Base-by-base conservation (phyloP, 2,329 filamentous ascomycete species). In the Hysterium pulicare region DNA sequence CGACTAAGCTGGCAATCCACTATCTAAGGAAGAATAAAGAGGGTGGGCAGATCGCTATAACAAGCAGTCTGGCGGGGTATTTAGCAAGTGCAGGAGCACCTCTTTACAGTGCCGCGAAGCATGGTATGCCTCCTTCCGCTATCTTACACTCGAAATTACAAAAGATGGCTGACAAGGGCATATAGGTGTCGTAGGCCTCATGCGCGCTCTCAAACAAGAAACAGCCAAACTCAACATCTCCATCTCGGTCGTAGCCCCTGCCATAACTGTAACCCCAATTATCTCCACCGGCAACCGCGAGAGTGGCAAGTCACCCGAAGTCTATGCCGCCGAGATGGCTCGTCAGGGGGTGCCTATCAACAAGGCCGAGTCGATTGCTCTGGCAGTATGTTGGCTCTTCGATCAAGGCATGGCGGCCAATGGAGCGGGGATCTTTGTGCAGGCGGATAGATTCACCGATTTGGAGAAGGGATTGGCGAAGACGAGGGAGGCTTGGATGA, bases 131-230 rank as follows among this genome's bases (percentile, higher is more conserved):
- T 40, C n/a, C 5, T 19, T 24, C 5, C 32, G n/a, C 8, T 31
- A 19, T 33, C 15, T 40, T 17, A 16, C n/a, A 16, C 22, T 40
- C 28, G 7, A 15, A 44, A 16, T 38, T 21, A 28, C 8, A 8
- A 28, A 28, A 28, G 26, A n/a, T 16, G 8, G 23, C 57, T 16
- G n/a, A 42, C 20, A 6, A 17, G 19, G 19, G 20, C 3, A 15
- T 4, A 32, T 36, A 59, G 65, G 70, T 23, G 61, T 76, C 23
- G 70, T 76, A 2, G 73, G 73, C n/a, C 63, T 75, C 16, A 68
- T 76, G 63, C 67, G 73, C 17, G 69, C 73, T 0, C 57, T 76
- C 19, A 75, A 76, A 55, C 68, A 71, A 26, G 73, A 75, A 49
- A 71, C 68, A 37, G 66, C 68, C 4, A 73, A 68, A 44, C 53